Conservation (phyloP, 768 basidiomycete species). For the Suillus bovinus region DNA sequence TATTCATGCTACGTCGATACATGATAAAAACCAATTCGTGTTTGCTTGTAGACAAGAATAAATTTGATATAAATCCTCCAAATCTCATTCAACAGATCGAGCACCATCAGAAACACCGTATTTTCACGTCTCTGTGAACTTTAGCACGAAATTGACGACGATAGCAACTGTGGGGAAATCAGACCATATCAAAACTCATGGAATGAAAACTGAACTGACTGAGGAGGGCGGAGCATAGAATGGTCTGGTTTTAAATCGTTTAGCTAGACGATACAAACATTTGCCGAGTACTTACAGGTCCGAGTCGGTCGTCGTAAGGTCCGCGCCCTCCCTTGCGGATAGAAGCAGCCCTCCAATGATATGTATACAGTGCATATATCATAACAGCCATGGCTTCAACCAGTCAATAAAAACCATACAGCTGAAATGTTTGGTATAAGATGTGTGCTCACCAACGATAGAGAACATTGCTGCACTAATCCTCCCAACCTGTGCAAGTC, state of each 20-base stretch:
- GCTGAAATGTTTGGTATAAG: neutral
- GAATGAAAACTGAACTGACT: constrained; percentile 41
- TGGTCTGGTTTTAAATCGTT: constrained; percentile 50
- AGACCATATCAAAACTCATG: neutral
- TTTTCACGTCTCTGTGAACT: constrained; percentile 52
- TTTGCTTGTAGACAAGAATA: constrained; percentile 8
- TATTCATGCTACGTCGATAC: neutral
- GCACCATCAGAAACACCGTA: neutral
- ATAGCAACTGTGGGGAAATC: constrained; percentile 61
- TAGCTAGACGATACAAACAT: constrained; percentile 11
- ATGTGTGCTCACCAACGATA: constrained; percentile 69
- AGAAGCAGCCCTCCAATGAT: constrained; percentile 94
- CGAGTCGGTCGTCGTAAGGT: constrained; percentile 95
- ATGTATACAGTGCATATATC: constrained; percentile 93
- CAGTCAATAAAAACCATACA: constrained; percentile 14
- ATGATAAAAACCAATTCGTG: constrained; percentile 13
- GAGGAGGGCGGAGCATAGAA: constrained; percentile 81
- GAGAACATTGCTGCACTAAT: constrained; percentile 98
- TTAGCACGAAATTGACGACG: constrained; percentile 81
- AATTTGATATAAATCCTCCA: constrained; percentile 1
- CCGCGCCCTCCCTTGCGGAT: constrained; percentile 91
- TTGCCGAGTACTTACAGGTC: constrained; percentile 70
- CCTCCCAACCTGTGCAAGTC: constrained; percentile 70
- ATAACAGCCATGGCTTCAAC: constrained; percentile 89
- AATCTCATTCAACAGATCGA: neutral